These are phyloP conservation scores for Cardamine resedifolia DNA, from an alignment of 345 rosid genomes.

Conservation along the genomic window DNA sequence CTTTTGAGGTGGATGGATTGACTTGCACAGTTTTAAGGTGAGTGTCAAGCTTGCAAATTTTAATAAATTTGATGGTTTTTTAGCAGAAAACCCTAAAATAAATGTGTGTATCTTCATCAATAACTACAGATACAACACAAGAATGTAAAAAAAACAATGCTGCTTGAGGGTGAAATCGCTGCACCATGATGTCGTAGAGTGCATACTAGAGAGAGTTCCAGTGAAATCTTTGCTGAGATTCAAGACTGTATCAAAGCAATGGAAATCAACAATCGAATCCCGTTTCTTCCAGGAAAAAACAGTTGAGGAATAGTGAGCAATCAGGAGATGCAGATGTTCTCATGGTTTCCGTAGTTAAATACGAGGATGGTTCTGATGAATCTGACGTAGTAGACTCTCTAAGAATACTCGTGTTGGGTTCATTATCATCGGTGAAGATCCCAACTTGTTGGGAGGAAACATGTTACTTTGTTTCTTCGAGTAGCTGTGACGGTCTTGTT, in stretches of 20 bases:
- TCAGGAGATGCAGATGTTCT: constrained; percentile 6
- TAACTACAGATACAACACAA: too few species aligned
- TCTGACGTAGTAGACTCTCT: not conserved
- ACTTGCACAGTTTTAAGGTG: too few species aligned
- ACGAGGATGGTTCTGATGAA: not conserved
- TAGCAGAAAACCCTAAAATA: too few species aligned
- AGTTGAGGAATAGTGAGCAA: not conserved
- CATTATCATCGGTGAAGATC: not conserved
- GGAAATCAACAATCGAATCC: not conserved
- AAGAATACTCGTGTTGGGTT: not conserved
- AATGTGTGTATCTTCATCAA: not conserved
- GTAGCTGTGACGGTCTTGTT: too few species aligned
- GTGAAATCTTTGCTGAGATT: not conserved
- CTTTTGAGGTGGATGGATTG: too few species aligned
- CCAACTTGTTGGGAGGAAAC: too few species aligned
- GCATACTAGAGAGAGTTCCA: not conserved
- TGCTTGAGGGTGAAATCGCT: not conserved
- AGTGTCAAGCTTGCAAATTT: too few species aligned
- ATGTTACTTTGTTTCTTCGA: too few species aligned
- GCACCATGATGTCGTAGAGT: not conserved
- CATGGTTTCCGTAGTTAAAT: not conserved
- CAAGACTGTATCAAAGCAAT: not conserved
- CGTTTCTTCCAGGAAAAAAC: not conserved
- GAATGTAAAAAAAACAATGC: not conserved
- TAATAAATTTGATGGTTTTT: too few species aligned